Conservation (phyloP, 2,329 filamentous ascomycete genomes). For the Colletotrichum sp. region DNA sequence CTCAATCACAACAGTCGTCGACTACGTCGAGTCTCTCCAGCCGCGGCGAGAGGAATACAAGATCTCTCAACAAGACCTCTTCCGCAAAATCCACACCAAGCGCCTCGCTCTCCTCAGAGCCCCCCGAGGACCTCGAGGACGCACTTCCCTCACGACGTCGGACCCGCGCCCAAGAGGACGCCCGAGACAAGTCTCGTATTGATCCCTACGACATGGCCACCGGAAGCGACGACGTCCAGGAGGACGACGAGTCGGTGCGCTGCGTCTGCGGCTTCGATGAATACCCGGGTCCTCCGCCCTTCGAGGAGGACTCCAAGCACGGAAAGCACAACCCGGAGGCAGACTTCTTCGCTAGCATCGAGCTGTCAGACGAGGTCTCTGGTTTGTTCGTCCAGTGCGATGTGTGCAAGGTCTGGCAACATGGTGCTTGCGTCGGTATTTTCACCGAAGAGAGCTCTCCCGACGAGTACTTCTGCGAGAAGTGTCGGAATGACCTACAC, state of each 20-base stretch:
- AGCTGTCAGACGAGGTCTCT: slow-evolving; percentile 83
- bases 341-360: slow-evolving; percentile 62
- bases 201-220: slow-evolving; percentile 60
- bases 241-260: slow-evolving; percentile 92
- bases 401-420: slow-evolving; percentile 97
- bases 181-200: slow-evolving; percentile 49
- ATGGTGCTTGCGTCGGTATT: slow-evolving; percentile 96
- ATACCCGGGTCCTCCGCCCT: slow-evolving; percentile 82
- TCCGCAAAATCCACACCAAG: slow-evolving; percentile 81
- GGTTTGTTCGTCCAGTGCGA: slow-evolving; percentile 99
- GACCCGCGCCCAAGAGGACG: slow-evolving; percentile 75
- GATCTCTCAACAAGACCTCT: slow-evolving; percentile 73
- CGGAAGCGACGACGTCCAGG: slow-evolving; percentile 74
- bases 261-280: slow-evolving; percentile 96
- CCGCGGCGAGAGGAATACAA: slow-evolving; percentile 76
- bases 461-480: slow-evolving; percentile 97
- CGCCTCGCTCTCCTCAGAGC: slow-evolving; percentile 74
- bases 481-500: slow-evolving; percentile 91
- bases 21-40: slow-evolving; percentile 79
- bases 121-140: slow-evolving; percentile 71
- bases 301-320: slow-evolving; percentile 59
- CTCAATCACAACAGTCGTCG: slow-evolving; percentile 78
- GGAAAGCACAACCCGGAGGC: slow-evolving; percentile 63
- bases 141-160: slow-evolving; percentile 76
- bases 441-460: slow-evolving; percentile 92